Evolutionary conservation across 495 filamentous ascomycete species (phyloP).

Genomic region (Paragyromitra xinjiangensis): DNA sequence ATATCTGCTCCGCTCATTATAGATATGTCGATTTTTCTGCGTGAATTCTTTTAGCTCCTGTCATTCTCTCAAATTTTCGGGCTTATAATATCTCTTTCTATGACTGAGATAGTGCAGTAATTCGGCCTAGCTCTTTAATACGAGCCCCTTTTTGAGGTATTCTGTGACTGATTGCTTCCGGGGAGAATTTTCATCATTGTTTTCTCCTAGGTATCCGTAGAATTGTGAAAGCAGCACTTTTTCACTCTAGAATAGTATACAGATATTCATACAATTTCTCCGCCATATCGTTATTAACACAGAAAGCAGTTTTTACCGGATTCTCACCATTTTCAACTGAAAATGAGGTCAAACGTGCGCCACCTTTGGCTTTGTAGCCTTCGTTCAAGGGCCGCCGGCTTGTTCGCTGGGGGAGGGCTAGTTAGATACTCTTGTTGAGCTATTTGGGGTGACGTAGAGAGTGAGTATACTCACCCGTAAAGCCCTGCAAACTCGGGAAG

Average conservation of each 20-base stretch:
- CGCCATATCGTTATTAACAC: not conserved
- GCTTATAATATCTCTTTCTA: not conserved
- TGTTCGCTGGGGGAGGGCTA: slow-evolving; percentile 31
- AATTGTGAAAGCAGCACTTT: not conserved
- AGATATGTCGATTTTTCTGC: not conserved
- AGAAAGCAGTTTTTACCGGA: not conserved
- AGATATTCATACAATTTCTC: not conserved
- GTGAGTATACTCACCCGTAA: slow-evolving; percentile 60
- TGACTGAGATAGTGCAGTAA: no score
- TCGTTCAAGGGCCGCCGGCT: slow-evolving; percentile 21
- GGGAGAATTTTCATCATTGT: not conserved
- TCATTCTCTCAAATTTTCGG: not conserved
- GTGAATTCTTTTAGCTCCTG: slow-evolving; percentile 1
- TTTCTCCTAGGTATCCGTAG: not conserved
- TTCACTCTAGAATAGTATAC: not conserved
- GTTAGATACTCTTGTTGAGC: slow-evolving; percentile 5
- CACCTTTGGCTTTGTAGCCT: not conserved
- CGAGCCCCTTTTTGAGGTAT: no score
- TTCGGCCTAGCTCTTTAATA: no score
- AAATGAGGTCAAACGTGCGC: not conserved
- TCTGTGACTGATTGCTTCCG: no score
- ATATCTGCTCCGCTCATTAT: not conserved
- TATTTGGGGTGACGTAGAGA: not conserved
- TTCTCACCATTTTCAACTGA: not conserved
- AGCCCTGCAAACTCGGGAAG: slow-evolving; percentile 64